Conservation (phyloP, 768 basidiomycete species). For the Mrakia gelida region DNA sequence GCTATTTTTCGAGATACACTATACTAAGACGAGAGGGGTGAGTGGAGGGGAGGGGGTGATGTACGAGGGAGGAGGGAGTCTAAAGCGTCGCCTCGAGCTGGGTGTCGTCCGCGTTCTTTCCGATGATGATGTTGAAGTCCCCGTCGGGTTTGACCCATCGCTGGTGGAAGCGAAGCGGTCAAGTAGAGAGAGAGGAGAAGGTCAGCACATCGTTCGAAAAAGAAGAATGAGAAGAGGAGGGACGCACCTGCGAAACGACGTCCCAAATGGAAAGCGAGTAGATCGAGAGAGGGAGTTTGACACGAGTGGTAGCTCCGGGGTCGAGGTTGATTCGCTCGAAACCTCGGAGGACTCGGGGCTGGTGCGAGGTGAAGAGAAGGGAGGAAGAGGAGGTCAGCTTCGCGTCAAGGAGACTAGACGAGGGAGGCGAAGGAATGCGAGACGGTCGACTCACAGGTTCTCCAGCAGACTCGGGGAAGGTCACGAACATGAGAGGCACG, state of each 20-base stretch:
- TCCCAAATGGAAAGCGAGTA: slow-evolving; percentile 30
- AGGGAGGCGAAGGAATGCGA: background rate
- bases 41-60: too few relatives aligned
- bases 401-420: background rate
- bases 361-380: slow-evolving; percentile 38
- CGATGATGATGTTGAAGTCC: slow-evolving; percentile 17
- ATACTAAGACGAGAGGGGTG: too few relatives aligned
- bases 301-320: slow-evolving; percentile 41
- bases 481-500: slow-evolving; percentile 38
- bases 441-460: slow-evolving; percentile 18
- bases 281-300: slow-evolving; percentile 17
- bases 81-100: background rate
- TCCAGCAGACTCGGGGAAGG: slow-evolving; percentile 31
- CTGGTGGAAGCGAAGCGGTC: background rate
- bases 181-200: slow-evolving; percentile 37
- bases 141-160: slow-evolving; percentile 23
- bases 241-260: slow-evolving; percentile 12
- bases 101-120: slow-evolving; percentile 5
- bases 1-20: too few relatives aligned
- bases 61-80: background rate
- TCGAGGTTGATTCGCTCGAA: slow-evolving; percentile 34
- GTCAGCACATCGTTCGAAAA: background rate
- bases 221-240: background rate
- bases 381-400: background rate
- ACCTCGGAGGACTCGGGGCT: slow-evolving; percentile 37